Evolutionary conservation across 1,284 basidiomycete species (phyloP).

Genomic region (Thecaphora frezii): DNA sequence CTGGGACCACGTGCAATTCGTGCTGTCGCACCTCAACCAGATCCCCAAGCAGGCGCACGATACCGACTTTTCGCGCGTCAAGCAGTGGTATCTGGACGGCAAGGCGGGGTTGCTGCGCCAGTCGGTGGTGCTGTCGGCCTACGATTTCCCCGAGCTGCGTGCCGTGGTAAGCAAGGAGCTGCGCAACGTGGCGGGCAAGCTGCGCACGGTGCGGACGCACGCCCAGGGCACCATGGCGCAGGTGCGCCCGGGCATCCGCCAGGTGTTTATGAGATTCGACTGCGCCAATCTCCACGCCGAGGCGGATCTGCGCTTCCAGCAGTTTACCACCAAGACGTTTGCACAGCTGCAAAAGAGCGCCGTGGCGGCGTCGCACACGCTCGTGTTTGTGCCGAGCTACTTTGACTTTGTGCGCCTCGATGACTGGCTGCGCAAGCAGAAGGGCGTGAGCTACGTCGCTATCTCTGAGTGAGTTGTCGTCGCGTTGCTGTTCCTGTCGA

Average conservation of each 20-base stretch:
- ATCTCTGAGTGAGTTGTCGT: constrained; percentile 75
- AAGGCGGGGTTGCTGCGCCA: constrained; percentile 78
- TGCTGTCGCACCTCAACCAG: constrained; percentile 79
- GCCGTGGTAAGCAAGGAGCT: constrained; percentile 73
- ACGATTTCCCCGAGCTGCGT: constrained; percentile 85
- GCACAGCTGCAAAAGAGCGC: constrained; percentile 84
- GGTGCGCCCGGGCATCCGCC: constrained; percentile 37
- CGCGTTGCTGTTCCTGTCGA: not conserved
- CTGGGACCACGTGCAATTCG: constrained; percentile 95
- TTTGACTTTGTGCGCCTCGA: constrained; percentile 94
- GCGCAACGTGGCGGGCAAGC: constrained; percentile 81
- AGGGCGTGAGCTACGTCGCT: constrained; percentile 68
- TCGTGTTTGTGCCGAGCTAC: constrained; percentile 88
- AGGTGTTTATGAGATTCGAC: constrained; percentile 77
- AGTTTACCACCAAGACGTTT: constrained; percentile 83
- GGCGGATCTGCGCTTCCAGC: constrained; percentile 79
- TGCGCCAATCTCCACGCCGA: constrained; percentile 75
- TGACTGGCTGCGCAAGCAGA: constrained; percentile 71
- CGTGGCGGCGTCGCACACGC: constrained; percentile 81
- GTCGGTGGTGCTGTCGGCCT: constrained; percentile 81
- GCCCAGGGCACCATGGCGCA: constrained; percentile 21
- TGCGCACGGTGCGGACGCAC: constrained; percentile 54
- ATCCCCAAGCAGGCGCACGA: constrained; percentile 89
- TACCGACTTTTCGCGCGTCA: constrained; percentile 92
- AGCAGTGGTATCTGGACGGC: constrained; percentile 94